These are phyloP conservation scores for Ceratocystis ficicola DNA, from an alignment of 2,329 filamentous ascomycete genomes.

Conservation along the genomic window DNA sequence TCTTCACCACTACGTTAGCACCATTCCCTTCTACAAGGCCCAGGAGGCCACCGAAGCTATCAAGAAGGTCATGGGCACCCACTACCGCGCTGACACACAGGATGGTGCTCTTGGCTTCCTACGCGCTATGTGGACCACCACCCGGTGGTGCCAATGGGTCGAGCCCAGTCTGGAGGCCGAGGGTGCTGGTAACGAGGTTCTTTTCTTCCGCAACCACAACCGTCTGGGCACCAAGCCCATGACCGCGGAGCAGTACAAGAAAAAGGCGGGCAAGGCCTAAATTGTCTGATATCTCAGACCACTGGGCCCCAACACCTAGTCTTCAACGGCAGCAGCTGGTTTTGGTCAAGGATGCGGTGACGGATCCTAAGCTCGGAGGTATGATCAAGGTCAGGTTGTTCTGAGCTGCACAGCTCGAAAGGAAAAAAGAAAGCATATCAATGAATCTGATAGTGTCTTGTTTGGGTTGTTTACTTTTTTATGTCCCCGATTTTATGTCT, in stretches of 20 bases:
- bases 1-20: slow-evolving; percentile 92
- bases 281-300: not conserved
- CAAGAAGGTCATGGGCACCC: slow-evolving; percentile 84
- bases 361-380: not conserved
- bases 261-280: slow-evolving; percentile 15
- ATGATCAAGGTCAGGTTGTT: not conserved
- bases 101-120: slow-evolving; percentile 76
- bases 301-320: not conserved
- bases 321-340: not conserved
- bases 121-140: slow-evolving; percentile 64
- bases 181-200: slow-evolving; percentile 69
- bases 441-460: slow-evolving; percentile 5
- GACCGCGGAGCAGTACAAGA: slow-evolving; percentile 12
- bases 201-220: slow-evolving; percentile 95
- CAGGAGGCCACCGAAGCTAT: slow-evolving; percentile 91
- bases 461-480: not conserved
- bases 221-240: slow-evolving; percentile 52
- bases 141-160: slow-evolving; percentile 91
- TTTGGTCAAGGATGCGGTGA: not conserved
- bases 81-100: slow-evolving; percentile 76
- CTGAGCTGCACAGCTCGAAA: not conserved
- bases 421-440: not conserved
- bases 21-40: slow-evolving; percentile 80
- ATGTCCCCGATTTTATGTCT: not conserved
- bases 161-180: slow-evolving; percentile 74